Percentiles rank a stretch among this genome's conserved stretches.
Evolutionary conservation across 805 yeast species (phyloP).

Genomic region (Zygoascus ofunaensis): DNA sequence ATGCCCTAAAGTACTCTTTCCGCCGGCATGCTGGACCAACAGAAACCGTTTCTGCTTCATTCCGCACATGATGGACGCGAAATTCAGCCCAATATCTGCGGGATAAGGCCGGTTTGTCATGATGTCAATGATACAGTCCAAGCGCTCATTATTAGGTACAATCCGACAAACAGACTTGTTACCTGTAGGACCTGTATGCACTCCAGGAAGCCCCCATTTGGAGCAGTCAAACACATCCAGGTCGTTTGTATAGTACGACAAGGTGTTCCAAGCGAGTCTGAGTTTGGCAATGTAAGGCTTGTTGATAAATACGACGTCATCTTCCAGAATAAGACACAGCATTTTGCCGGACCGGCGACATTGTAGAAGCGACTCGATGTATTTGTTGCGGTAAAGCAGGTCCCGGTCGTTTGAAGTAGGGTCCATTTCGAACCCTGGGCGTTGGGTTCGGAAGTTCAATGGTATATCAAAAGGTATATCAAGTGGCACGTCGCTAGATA

Average conservation of each 20-base stretch:
- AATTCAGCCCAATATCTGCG: conserved; percentile 14
- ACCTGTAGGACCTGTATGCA: conserved; percentile 14
- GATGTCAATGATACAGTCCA: conserved; percentile 9
- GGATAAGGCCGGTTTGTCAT: conserved; percentile 7
- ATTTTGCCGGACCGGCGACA: conserved; percentile 12
- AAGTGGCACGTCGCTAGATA: too few species aligned
- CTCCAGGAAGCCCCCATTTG: conserved; percentile 15
- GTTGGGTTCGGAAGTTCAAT: not conserved
- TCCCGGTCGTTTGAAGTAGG: not conserved
- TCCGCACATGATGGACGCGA: conserved; percentile 9
- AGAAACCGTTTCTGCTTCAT: conserved; percentile 14
- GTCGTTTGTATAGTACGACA: conserved; percentile 14
- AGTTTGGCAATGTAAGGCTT: conserved; percentile 2
- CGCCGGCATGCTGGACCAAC: conserved; percentile 18
- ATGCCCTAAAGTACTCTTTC: conserved; percentile 3
- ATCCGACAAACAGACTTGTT: conserved; percentile 16
- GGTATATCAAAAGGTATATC: too few species aligned
- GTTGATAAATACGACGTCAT: conserved; percentile 14
- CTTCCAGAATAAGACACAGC: conserved; percentile 16
- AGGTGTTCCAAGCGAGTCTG: conserved; percentile 10
- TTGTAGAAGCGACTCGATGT: conserved; percentile 1
- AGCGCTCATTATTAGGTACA: conserved; percentile 7
- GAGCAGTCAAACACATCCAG: conserved; percentile 16
- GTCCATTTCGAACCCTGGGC: not conserved
- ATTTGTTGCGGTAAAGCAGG: conserved; percentile 1